Evolutionary conservation across 805 yeast genomes (phyloP).

Genomic region (Kodamaea neixiangensis): DNA sequence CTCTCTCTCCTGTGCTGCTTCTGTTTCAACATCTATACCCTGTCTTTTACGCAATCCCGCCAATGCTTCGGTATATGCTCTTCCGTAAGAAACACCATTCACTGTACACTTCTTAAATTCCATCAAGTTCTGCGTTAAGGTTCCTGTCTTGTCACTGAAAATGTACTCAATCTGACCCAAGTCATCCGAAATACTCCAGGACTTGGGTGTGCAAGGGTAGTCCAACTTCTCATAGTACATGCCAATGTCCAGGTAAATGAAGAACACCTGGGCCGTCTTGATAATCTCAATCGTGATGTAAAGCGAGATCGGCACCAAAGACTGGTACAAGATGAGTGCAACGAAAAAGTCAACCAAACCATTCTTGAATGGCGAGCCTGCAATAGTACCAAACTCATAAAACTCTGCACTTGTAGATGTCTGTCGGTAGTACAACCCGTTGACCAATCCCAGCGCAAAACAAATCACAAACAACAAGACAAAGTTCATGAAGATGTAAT

Average conservation of each 20-base stretch:
- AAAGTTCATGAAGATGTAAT: slow-evolving; percentile 67
- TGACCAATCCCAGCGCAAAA: slow-evolving; percentile 67
- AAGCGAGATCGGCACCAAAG: slow-evolving; percentile 77
- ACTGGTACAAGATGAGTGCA: slow-evolving; percentile 70
- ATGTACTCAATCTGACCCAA: slow-evolving; percentile 81
- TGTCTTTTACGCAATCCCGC: slow-evolving; percentile 68
- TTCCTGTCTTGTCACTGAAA: slow-evolving; percentile 83
- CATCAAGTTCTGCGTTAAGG: slow-evolving; percentile 81
- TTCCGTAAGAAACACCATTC: slow-evolving; percentile 66
- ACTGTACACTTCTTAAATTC: slow-evolving; percentile 77
- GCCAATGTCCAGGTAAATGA: slow-evolving; percentile 67
- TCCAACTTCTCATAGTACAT: slow-evolving; percentile 72
- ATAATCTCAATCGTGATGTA: slow-evolving; percentile 79
- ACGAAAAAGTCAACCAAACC: slow-evolving; percentile 74
- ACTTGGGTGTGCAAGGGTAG: slow-evolving; percentile 76
- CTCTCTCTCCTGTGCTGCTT: slow-evolving; percentile 41
- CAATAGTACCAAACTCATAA: slow-evolving; percentile 65
- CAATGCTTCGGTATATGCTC: slow-evolving; percentile 77
- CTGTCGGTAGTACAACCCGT: slow-evolving; percentile 61
- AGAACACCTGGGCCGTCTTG: slow-evolving; percentile 73
- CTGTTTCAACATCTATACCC: slow-evolving; percentile 61
- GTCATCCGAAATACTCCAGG: slow-evolving; percentile 84
- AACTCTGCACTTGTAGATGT: slow-evolving; percentile 46
- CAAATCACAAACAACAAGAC: slow-evolving; percentile 61
- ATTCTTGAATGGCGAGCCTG: slow-evolving; percentile 58